Percentiles rank a stretch among this genome's conserved stretches.
phyloP scores from a whole-genome alignment of 2,329 filamentous ascomycete species.

The Stagonosporopsis cucurbitacearum region DNA sequence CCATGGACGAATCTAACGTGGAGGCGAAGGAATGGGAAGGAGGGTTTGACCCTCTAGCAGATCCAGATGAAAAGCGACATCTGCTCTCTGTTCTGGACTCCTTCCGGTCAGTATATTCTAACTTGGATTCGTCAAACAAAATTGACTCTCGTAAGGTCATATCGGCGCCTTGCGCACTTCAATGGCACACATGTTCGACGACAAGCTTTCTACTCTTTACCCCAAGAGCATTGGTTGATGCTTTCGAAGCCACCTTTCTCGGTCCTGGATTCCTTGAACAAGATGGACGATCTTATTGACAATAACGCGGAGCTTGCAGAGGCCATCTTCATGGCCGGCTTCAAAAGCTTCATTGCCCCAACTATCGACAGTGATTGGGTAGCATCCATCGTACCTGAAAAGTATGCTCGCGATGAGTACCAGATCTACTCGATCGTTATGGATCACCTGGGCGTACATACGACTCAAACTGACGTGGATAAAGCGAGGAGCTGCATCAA shows the following conservation, averaged over 20 bases:
- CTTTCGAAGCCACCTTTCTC: conserved; percentile 83
- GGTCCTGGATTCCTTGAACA: conserved; percentile 77
- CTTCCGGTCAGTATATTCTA: conserved; percentile 70
- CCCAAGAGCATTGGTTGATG: conserved; percentile 81
- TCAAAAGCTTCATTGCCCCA: conserved; percentile 44
- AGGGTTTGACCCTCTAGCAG: conserved; percentile 69
- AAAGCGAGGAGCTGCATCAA: conserved; percentile 92
- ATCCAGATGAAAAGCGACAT: conserved; percentile 81
- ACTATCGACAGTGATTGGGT: conserved; percentile 43
- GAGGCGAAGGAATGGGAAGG: conserved; percentile 60
- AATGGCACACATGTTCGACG: conserved; percentile 90
- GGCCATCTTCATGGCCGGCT: conserved; percentile 68
- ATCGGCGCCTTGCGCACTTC: conserved; percentile 82
- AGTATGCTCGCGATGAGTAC: conserved; percentile 38
- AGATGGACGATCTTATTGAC: conserved; percentile 87
- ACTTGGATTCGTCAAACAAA: too few species aligned
- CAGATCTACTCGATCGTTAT: conserved; percentile 55
- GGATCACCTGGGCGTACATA: conserved; percentile 71
- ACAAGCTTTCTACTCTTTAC: conserved; percentile 91
- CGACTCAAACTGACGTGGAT: conserved; percentile 78
- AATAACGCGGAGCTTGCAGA: conserved; percentile 83
- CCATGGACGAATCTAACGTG: conserved; percentile 23
- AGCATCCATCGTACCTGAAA: conserved; percentile 39
- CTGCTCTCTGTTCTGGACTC: conserved; percentile 86
- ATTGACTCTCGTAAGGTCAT: conserved; percentile 65